phyloP scores from a whole-genome alignment of 2,329 filamentous ascomycete genomes.

The Ophiostoma novo-ulmi region DNA sequence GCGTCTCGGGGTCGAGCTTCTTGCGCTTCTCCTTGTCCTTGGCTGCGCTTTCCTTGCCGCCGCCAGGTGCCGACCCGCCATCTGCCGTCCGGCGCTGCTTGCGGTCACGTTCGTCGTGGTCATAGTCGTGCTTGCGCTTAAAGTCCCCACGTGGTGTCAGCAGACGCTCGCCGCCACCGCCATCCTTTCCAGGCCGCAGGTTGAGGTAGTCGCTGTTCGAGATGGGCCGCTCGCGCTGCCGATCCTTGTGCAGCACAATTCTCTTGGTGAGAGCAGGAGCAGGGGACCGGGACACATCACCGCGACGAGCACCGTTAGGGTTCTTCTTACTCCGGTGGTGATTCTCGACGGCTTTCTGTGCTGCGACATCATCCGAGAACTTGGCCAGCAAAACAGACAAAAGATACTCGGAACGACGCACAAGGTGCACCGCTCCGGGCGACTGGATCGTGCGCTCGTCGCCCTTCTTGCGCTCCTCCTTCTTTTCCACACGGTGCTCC shows the following conservation, averaged over 20 bases:
- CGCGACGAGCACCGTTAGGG: conserved; percentile 55
- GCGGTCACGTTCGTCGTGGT: conserved; percentile 46
- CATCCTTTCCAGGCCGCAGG: conserved; percentile 26
- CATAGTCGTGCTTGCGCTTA: conserved; percentile 58
- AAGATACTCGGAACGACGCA: conserved; percentile 89
- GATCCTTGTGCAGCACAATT: conserved; percentile 41
- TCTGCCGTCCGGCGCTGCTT: conserved; percentile 34
- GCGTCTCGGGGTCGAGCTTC: conserved; percentile 35
- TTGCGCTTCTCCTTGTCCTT: conserved; percentile 41
- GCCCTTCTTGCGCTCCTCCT: conserved; percentile 78
- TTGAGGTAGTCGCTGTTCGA: conserved; percentile 29
- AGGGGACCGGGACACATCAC: conserved; percentile 58
- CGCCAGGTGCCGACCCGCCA: conserved; percentile 29
- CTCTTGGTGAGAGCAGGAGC: conserved; percentile 53
- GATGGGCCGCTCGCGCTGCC: conserved; percentile 44
- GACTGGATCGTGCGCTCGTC: conserved; percentile 81
- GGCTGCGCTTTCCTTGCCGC: conserved; percentile 31
- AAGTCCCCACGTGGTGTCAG: conserved; percentile 46
- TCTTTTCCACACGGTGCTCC: conserved; percentile 96
- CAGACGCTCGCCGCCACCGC: conserved; percentile 40
- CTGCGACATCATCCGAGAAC: conserved; percentile 69
- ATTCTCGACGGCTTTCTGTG: conserved; percentile 78
- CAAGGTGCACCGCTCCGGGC: conserved; percentile 93
- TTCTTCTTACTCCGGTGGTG: conserved; percentile 96
- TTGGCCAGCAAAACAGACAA: conserved; percentile 88